Evolutionary conservation across 1,139 yeast genomes (phyloP).

Genomic region (Arxiozyma bovina): DNA sequence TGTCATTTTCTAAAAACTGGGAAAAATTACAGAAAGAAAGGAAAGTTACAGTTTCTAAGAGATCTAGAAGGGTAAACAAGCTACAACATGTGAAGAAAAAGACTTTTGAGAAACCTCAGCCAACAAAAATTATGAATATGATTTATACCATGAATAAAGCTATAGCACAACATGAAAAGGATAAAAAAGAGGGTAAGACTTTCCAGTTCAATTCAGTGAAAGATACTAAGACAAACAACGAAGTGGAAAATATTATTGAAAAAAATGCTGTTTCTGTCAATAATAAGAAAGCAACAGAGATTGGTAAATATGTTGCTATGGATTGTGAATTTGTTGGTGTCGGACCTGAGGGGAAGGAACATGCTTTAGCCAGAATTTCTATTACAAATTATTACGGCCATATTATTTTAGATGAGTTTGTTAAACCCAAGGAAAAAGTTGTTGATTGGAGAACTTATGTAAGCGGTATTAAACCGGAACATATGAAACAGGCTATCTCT

Average conservation of each 20-base stretch:
- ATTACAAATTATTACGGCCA: conserved; percentile 77
- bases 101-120: neutral
- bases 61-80: neutral
- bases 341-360: conserved; percentile 59
- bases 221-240: neutral
- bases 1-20: conserved; percentile 32
- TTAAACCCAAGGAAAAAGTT: conserved; percentile 63
- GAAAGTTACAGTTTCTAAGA: conserved; percentile 1
- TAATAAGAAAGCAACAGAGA: conserved; percentile 28
- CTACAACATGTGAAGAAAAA: neutral
- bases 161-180: conserved; percentile 18
- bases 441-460: conserved; percentile 93
- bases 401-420: conserved; percentile 62
- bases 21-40: conserved; percentile 14
- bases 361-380: conserved; percentile 80
- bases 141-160: conserved; percentile 27
- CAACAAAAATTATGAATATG: conserved; percentile 25
- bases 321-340: conserved; percentile 96
- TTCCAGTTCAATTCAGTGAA: conserved; percentile 16
- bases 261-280: neutral
- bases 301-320: conserved; percentile 70
- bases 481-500: conserved; percentile 57
- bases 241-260: conserved; percentile 2
- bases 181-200: conserved; percentile 20
- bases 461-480: conserved; percentile 70